phyloP scores from a whole-genome alignment of 345 rosid species.

The Garcia nutans region DNA sequence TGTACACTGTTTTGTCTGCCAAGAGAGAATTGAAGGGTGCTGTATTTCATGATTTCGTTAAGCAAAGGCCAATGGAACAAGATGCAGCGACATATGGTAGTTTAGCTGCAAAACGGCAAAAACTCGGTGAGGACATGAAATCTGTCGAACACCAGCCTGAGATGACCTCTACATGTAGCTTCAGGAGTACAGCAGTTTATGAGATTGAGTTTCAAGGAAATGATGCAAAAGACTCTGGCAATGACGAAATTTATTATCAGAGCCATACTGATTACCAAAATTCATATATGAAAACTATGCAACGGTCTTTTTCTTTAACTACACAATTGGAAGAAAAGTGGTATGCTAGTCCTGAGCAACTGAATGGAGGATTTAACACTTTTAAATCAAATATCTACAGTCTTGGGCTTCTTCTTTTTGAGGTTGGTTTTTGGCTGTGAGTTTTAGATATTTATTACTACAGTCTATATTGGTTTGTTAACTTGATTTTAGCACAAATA shows the following conservation, averaged over 20 bases:
- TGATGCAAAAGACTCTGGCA: constrained; percentile 31
- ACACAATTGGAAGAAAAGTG: constrained; percentile 55
- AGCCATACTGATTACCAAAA: constrained; percentile 23
- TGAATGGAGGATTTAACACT: constrained; percentile 37
- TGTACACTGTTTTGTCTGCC: constrained; percentile 49
- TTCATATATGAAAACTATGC: constrained; percentile 23
- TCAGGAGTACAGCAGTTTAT: constrained; percentile 27
- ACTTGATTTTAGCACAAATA: neutral
- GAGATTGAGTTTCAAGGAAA: constrained; percentile 22
- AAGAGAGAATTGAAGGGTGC: constrained; percentile 32
- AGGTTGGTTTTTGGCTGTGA: constrained; percentile 42
- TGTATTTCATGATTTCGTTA: constrained; percentile 33
- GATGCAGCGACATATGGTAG: constrained; percentile 18
- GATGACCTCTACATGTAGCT: constrained; percentile 27
- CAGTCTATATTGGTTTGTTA: neutral
- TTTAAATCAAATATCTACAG: constrained; percentile 60
- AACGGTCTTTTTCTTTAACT: constrained; percentile 28
- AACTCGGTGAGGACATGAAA: constrained; percentile 24
- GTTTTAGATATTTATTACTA: neutral
- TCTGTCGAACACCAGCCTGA: constrained; percentile 27
- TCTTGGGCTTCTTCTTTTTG: constrained; percentile 79
- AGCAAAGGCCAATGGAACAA: constrained; percentile 42
- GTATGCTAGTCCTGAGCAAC: constrained; percentile 67
- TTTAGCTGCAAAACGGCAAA: constrained; percentile 44
- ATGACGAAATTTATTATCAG: constrained; percentile 33